phyloP scores from a whole-genome alignment of 306 rosid genomes.

The Trichosanthes cucumerina region DNA sequence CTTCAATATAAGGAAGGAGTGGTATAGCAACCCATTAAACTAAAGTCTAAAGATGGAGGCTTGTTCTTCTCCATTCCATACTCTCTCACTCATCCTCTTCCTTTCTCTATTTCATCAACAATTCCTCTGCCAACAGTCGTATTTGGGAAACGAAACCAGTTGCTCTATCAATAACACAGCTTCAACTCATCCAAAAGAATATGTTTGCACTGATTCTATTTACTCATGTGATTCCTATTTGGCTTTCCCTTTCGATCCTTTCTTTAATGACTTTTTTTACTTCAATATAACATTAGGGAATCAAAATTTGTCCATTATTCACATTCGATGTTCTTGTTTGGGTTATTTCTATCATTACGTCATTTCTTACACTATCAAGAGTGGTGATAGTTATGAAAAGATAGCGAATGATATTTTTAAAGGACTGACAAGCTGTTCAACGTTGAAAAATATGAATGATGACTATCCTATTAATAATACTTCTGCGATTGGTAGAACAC shows the following conservation, averaged over 20 bases:
- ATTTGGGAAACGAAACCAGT: slow-evolving; percentile 21
- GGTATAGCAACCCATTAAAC: too few species aligned
- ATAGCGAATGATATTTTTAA: not conserved
- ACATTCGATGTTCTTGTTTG: not conserved
- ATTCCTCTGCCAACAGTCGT: slow-evolving; percentile 32
- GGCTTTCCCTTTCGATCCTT: slow-evolving; percentile 23
- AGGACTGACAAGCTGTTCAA: not conserved
- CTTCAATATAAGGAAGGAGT: too few species aligned
- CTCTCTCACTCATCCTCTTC: not conserved
- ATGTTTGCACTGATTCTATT: slow-evolving; percentile 29
- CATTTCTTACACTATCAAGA: not conserved
- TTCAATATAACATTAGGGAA: not conserved
- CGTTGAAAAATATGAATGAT: not conserved
- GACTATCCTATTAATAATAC: not conserved
- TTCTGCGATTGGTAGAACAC: not conserved
- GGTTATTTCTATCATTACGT: not conserved
- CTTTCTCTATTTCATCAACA: slow-evolving; percentile 14
- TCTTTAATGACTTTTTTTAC: not conserved
- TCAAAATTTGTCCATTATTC: not conserved
- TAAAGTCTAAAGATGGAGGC: not conserved
- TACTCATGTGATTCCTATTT: slow-evolving; percentile 37
- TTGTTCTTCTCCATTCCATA: not conserved
- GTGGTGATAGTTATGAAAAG: not conserved
- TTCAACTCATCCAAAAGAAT: slow-evolving; percentile 31
- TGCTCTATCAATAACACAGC: slow-evolving; percentile 17